Evolutionary conservation across 2,329 filamentous ascomycete genomes (phyloP).

Genomic region (Cladosporium oxysporum): DNA sequence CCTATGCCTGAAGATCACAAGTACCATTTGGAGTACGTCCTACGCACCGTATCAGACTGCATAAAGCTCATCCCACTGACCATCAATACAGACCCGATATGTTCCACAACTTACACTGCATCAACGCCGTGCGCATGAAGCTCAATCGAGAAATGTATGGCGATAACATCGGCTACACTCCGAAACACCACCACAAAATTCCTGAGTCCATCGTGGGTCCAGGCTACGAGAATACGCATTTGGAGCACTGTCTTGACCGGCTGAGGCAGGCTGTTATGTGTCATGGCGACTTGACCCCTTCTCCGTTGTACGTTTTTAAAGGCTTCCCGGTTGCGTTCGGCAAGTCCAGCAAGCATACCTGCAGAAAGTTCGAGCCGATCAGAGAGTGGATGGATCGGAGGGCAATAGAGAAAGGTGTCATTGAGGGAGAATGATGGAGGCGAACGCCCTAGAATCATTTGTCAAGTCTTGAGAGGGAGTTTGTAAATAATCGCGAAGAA

Average conservation of each 20-base stretch:
- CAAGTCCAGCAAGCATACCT: conserved; percentile 23
- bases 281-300: conserved; percentile 26
- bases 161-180: neutral
- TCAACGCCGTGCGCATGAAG: conserved; percentile 27
- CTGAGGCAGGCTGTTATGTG: conserved; percentile 27
- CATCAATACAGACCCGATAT: conserved; percentile 22
- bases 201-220: neutral
- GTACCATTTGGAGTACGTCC: neutral
- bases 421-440: too few relatives aligned
- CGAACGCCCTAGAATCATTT: too few relatives aligned
- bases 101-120: conserved; percentile 28
- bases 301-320: conserved; percentile 23
- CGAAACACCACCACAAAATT: neutral
- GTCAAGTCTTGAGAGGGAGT: too few relatives aligned
- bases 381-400: conserved; percentile 26
- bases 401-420: neutral
- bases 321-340: conserved; percentile 24
- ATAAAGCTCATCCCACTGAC: neutral
- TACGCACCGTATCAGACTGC: neutral
- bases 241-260: conserved; percentile 28
- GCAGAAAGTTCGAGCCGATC: conserved; percentile 26
- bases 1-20: neutral
- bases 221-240: conserved; percentile 22
- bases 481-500: too few relatives aligned
- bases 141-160: conserved; percentile 25